Conservation (phyloP, 495 filamentous ascomycete genomes). For the Trichoderma reesei region DNA sequence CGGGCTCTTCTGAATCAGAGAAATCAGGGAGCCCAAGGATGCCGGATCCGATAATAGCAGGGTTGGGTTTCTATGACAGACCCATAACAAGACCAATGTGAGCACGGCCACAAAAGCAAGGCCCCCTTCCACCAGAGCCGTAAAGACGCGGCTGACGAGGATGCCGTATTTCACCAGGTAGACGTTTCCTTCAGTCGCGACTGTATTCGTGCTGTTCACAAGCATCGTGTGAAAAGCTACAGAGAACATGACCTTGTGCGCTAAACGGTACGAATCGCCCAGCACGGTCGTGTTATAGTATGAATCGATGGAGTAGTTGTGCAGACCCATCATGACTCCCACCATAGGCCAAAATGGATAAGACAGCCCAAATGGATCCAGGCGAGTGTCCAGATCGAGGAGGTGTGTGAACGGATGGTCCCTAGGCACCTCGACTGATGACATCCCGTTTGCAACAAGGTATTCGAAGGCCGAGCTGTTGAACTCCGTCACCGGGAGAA, state of each 20-base stretch:
- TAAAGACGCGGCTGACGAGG: slow-evolving; percentile 27
- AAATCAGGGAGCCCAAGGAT: not conserved
- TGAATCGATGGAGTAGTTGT: too few relatives aligned
- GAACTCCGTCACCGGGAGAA: slow-evolving; percentile 22
- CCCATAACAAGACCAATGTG: slow-evolving; percentile 16
- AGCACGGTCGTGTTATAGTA: too few relatives aligned
- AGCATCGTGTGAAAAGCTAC: slow-evolving; percentile 22
- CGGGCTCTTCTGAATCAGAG: too few relatives aligned
- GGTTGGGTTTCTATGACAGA: slow-evolving; percentile 11
- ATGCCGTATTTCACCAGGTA: slow-evolving; percentile 11
- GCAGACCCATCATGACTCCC: not conserved
- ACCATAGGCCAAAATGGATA: slow-evolving; percentile 22
- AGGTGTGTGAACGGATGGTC: not conserved
- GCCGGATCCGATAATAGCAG: slow-evolving; percentile 14
- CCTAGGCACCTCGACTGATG: too few relatives aligned
- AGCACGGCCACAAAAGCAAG: slow-evolving; percentile 24
- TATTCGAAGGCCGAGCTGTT: slow-evolving; percentile 28
- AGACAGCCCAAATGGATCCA: not conserved
- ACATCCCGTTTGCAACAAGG: slow-evolving; percentile 18
- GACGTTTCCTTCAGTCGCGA: too few relatives aligned
- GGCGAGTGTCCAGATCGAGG: slow-evolving; percentile 10
- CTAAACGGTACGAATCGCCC: slow-evolving; percentile 18
- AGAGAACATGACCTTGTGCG: slow-evolving; percentile 31
- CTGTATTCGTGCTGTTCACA: slow-evolving; percentile 6
- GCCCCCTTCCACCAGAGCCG: slow-evolving; percentile 28